These are phyloP conservation scores for Mycena venus DNA, from an alignment of 768 basidiomycete genomes.

Conservation along the genomic window DNA sequence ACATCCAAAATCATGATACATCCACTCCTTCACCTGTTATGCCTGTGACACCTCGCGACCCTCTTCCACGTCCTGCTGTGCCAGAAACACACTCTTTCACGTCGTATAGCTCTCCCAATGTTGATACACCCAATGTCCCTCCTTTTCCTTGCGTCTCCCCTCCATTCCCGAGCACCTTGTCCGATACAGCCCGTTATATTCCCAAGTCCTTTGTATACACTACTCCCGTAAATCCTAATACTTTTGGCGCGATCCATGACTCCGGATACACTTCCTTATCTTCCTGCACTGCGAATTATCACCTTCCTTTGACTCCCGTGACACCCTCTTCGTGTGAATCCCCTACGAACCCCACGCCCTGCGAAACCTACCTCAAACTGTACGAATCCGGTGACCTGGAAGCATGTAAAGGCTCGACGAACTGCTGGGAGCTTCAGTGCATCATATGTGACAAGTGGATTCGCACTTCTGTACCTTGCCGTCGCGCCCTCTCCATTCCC, in stretches of 20 bases:
- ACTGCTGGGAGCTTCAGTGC: conserved; percentile 4
- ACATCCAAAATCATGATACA: no score
- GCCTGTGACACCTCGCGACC: no score
- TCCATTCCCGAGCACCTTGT: no score
- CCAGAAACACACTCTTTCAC: neutral
- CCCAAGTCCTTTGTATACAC: neutral
- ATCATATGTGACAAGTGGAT: neutral
- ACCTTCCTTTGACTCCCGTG: neutral
- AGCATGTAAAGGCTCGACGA: neutral
- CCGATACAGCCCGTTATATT: neutral
- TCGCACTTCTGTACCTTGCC: neutral
- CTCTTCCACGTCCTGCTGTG: neutral
- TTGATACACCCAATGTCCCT: neutral
- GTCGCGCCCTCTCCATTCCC: neutral
- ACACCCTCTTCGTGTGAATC: no score
- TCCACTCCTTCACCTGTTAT: no score
- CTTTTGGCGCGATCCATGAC: neutral
- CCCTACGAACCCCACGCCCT: neutral
- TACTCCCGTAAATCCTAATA: neutral
- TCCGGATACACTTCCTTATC: neutral
- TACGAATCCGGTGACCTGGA: neutral
- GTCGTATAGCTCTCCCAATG: neutral
- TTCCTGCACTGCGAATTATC: neutral
- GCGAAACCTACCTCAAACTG: neutral
- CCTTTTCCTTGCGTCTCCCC: no score